Conservation (phyloP, 352 stramenopile species). For the Globisporangium orthogonon region DNA sequence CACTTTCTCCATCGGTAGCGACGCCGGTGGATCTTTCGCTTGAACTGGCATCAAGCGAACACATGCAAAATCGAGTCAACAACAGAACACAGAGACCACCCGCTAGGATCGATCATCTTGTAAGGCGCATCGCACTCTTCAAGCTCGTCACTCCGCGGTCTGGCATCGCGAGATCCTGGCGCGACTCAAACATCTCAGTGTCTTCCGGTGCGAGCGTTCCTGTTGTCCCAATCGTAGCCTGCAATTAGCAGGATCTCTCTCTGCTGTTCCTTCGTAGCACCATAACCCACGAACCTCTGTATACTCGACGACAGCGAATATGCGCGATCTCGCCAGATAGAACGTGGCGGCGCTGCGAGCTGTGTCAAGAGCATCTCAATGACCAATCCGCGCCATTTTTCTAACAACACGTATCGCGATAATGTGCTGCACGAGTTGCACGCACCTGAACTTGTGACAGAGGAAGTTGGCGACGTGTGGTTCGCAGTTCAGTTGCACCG, state of each 20-base stretch:
- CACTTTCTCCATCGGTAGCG: constrained; percentile 33
- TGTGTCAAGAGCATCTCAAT: constrained; percentile 2
- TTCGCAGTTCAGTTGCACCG: constrained; percentile 39
- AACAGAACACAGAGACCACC: background rate
- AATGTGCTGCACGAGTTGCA: background rate
- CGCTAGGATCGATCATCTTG: too few relatives aligned
- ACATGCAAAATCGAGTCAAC: background rate
- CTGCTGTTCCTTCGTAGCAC: background rate
- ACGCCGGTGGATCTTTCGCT: background rate
- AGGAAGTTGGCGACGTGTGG: constrained; percentile 43
- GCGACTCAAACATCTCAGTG: background rate
- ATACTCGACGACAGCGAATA: constrained; percentile 36
- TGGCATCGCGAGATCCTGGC: background rate
- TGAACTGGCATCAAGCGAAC: background rate
- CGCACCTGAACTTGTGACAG: constrained; percentile 49
- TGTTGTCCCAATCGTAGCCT: background rate
- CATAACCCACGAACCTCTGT: constrained; percentile 9
- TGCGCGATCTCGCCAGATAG: constrained; percentile 44
- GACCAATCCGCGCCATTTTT: background rate
- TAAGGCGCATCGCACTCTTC: background rate
- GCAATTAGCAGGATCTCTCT: background rate
- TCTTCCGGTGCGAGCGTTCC: background rate
- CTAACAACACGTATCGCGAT: background rate
- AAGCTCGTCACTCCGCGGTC: background rate
- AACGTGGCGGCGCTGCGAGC: constrained; percentile 30